Conservation (phyloP, 1,284 basidiomycete genomes). For the Ceratobasidium sp. region DNA sequence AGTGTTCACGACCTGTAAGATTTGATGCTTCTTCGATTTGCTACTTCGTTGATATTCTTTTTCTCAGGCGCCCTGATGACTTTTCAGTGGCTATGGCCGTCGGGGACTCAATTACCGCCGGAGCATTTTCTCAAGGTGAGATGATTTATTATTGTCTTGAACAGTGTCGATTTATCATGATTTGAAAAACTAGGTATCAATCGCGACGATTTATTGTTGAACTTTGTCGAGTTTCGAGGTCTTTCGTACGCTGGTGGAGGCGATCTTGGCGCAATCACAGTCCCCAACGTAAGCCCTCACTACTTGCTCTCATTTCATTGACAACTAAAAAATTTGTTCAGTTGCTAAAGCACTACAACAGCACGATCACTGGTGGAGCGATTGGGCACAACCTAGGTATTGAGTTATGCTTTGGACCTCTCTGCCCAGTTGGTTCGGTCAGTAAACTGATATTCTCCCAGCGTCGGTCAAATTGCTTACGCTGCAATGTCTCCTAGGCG, state of each 20-base stretch:
- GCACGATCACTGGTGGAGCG: conserved; percentile 39
- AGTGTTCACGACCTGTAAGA: conserved; percentile 45
- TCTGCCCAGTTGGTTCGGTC: conserved; percentile 37
- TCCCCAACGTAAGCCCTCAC: conserved; percentile 50
- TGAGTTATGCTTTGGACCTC: conserved; percentile 46
- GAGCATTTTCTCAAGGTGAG: conserved; percentile 51
- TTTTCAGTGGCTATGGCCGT: conserved; percentile 55
- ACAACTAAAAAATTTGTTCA: conserved; percentile 8
- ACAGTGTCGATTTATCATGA: neutral
- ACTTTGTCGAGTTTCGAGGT: conserved; percentile 54
- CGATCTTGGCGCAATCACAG: conserved; percentile 52
- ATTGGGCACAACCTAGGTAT: conserved; percentile 42
- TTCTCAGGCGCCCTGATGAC: conserved; percentile 53
- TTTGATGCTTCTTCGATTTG: neutral
- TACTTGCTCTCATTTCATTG: neutral
- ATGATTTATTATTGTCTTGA: neutral
- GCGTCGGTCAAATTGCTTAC: neutral
- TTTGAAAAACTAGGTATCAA: conserved; percentile 16
- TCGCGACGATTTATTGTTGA: conserved; percentile 41
- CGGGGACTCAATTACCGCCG: conserved; percentile 57
- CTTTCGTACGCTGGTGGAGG: conserved; percentile 55
- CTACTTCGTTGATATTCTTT: neutral
- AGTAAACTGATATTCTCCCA: neutral
- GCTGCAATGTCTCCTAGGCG: conserved; percentile 13
- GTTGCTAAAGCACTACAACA: conserved; percentile 46